Conservation (phyloP, 345 rosid genomes). For the Geranium brycei region DNA sequence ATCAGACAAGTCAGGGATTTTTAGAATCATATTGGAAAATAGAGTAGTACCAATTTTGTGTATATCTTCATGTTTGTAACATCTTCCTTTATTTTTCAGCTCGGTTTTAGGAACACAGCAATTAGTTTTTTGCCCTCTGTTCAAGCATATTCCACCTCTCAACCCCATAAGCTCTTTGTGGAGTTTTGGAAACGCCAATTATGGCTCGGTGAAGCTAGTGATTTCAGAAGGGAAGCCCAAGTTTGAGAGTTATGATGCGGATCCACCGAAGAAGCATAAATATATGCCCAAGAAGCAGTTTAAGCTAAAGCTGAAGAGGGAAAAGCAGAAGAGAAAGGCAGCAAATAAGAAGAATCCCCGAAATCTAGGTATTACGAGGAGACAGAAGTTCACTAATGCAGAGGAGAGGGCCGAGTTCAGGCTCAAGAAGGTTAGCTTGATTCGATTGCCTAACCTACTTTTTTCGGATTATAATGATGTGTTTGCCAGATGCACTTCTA, state of each 20-base stretch:
- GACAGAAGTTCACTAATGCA: constrained; percentile 50
- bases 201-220: constrained; percentile 61
- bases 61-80: neutral
- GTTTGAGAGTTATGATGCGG: constrained; percentile 53
- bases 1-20: too few species aligned
- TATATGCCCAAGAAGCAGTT: constrained; percentile 68
- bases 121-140: constrained; percentile 8
- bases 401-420: constrained; percentile 67
- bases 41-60: neutral
- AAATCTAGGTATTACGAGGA: constrained; percentile 46
- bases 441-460: neutral
- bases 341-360: constrained; percentile 83
- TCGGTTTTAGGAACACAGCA: constrained; percentile 9
- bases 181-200: constrained; percentile 35
- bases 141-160: constrained; percentile 6
- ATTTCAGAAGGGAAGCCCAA: constrained; percentile 84
- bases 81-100: constrained; percentile 9
- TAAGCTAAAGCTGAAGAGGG: constrained; percentile 60
- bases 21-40: neutral
- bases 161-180: constrained; percentile 18
- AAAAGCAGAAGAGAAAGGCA: constrained; percentile 63
- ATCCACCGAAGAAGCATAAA: constrained; percentile 81
- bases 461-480: neutral
- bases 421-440: constrained; percentile 57
- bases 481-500: neutral